Evolutionary conservation across 2,329 filamentous ascomycete genomes (phyloP).

Genomic region (Stachybotrys echinatus): DNA sequence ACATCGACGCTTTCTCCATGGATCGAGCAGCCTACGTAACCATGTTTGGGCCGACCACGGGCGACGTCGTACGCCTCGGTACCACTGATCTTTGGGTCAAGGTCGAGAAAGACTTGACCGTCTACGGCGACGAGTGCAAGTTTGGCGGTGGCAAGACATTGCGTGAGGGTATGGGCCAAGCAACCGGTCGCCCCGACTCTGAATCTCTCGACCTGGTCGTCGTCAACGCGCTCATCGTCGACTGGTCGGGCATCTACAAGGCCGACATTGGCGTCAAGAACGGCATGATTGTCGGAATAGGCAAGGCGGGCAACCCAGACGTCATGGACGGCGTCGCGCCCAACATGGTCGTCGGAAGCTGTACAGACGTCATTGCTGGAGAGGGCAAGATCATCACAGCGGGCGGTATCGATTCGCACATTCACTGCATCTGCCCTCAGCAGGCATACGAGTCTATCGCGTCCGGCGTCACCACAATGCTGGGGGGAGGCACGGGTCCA

Average conservation of each 20-base stretch:
- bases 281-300: constrained; percentile 80
- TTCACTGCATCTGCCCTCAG: constrained; percentile 94
- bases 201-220: constrained; percentile 80
- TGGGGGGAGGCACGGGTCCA: constrained; percentile 90
- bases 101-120: constrained; percentile 80
- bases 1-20: constrained; percentile 63
- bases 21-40: constrained; percentile 71
- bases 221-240: constrained; percentile 83
- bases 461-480: constrained; percentile 82
- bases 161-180: constrained; percentile 93
- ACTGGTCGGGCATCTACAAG: constrained; percentile 92
- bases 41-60: constrained; percentile 92
- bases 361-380: constrained; percentile 86
- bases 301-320: constrained; percentile 95
- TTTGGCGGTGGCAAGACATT: constrained; percentile 94
- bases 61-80: constrained; percentile 77
- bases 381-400: constrained; percentile 89
- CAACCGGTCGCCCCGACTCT: constrained; percentile 66
- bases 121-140: constrained; percentile 88
- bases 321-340: constrained; percentile 84
- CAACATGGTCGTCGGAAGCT: constrained; percentile 76
- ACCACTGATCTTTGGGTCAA: constrained; percentile 84
- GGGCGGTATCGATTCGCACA: constrained; percentile 83
- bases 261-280: constrained; percentile 92
- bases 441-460: constrained; percentile 80